Conservation (phyloP, 2,329 filamentous ascomycete genomes). For the Bipolaris oryzae region DNA sequence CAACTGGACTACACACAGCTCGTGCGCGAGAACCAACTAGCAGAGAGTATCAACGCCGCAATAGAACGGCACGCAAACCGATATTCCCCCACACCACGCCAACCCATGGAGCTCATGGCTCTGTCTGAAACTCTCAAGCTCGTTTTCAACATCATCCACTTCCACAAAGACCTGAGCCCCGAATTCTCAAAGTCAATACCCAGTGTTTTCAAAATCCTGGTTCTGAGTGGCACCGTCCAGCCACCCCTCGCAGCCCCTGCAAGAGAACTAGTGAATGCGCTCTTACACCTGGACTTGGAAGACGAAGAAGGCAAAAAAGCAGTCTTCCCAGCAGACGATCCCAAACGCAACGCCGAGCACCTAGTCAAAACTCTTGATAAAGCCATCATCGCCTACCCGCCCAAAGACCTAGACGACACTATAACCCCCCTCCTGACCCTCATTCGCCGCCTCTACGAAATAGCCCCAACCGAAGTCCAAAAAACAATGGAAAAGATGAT, state of each 20-base stretch:
- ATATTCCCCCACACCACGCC: conserved; percentile 52
- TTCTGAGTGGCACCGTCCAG: conserved; percentile 62
- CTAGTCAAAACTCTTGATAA: conserved; percentile 73
- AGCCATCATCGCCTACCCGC: conserved; percentile 67
- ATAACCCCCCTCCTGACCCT: conserved; percentile 77
- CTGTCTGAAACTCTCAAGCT: conserved; percentile 84
- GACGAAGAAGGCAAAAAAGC: conserved; percentile 54
- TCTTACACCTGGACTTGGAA: conserved; percentile 77
- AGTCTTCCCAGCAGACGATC: conserved; percentile 69
- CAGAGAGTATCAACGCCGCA: conserved; percentile 71
- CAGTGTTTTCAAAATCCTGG: conserved; percentile 72
- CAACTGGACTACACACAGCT: conserved; percentile 69
- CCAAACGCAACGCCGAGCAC: conserved; percentile 65
- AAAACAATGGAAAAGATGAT: conserved; percentile 68
- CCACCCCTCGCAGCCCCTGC: conserved; percentile 77
- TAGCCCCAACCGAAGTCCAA: conserved; percentile 67
- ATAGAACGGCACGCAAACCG: conserved; percentile 66
- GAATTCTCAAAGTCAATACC: conserved; percentile 72
- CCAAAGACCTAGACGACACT: conserved; percentile 73
- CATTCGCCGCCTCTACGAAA: conserved; percentile 71
- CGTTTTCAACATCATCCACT: conserved; percentile 84
- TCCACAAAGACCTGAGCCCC: conserved; percentile 65
- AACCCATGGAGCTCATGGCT: conserved; percentile 77
- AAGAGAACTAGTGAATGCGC: conserved; percentile 75
- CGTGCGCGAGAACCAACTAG: conserved; percentile 69